phyloP scores from a whole-genome alignment of 352 stramenopile species.

The Phytopythium oedochilum region DNA sequence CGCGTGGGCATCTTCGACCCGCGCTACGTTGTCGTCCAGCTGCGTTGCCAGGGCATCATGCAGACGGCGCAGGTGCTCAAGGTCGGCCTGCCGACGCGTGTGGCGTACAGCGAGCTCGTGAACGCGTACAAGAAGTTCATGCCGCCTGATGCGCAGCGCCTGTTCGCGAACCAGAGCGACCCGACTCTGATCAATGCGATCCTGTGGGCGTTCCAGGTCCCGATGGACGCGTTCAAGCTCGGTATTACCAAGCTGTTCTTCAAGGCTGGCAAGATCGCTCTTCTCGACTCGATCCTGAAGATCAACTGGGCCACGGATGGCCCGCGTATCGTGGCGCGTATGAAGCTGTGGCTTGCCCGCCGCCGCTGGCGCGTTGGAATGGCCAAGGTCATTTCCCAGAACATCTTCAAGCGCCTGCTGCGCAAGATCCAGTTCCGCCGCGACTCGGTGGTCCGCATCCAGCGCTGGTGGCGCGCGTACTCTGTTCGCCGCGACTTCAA shows the following conservation, averaged over 20 bases:
- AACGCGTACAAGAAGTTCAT: slow-evolving; percentile 67
- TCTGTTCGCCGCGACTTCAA: slow-evolving; percentile 74
- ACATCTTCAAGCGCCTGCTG: slow-evolving; percentile 38
- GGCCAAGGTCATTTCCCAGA: slow-evolving; percentile 64
- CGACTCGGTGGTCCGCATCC: slow-evolving; percentile 60
- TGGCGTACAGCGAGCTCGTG: slow-evolving; percentile 71
- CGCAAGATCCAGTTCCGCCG: slow-evolving; percentile 63
- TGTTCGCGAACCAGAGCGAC: slow-evolving; percentile 75
- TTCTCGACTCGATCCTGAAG: slow-evolving; percentile 76
- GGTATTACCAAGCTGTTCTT: slow-evolving; percentile 78
- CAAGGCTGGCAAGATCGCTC: slow-evolving; percentile 65
- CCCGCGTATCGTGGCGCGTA: slow-evolving; percentile 49
- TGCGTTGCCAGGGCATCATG: slow-evolving; percentile 85
- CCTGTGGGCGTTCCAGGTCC: slow-evolving; percentile 82
- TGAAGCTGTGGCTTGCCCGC: slow-evolving; percentile 67
- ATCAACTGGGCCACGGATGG: slow-evolving; percentile 63
- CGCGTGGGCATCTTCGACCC: slow-evolving; percentile 62
- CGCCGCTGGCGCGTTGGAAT: slow-evolving; percentile 67
- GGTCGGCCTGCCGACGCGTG: slow-evolving; percentile 75
- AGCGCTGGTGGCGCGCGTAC: slow-evolving; percentile 82
- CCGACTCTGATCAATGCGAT: slow-evolving; percentile 73
- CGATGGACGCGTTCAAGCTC: slow-evolving; percentile 75
- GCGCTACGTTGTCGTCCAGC: slow-evolving; percentile 76
- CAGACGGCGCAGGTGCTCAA: slow-evolving; percentile 88
- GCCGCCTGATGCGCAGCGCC: slow-evolving; percentile 53